These are phyloP conservation scores for Pelargonium cotyledonis DNA, from an alignment of 441 rosid genomes.

Conservation along the genomic window DNA sequence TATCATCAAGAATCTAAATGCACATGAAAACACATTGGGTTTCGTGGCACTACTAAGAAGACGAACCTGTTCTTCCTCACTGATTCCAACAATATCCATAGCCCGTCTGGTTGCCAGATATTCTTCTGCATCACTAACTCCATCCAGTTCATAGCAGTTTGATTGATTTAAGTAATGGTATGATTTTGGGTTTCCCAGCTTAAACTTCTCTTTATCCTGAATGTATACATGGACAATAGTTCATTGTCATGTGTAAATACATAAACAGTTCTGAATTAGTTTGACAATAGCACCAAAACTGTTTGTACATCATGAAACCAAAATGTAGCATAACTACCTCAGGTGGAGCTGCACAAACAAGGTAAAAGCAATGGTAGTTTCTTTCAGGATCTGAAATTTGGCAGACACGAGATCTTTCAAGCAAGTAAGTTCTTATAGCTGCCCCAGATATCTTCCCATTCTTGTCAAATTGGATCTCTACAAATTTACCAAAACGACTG, in stretches of 20 bases:
- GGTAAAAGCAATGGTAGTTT: slow-evolving; percentile 70
- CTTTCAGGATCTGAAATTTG: slow-evolving; percentile 68
- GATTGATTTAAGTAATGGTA: slow-evolving; percentile 93
- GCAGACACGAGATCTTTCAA: slow-evolving; percentile 72
- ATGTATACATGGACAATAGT: neutral
- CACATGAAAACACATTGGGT: slow-evolving; percentile 16
- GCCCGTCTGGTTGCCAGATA: slow-evolving; percentile 98
- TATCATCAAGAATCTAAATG: slow-evolving; percentile 20
- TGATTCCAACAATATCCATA: slow-evolving; percentile 97
- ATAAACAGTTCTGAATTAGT: slow-evolving; percentile 10
- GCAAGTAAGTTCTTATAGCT: slow-evolving; percentile 62
- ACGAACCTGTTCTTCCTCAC: slow-evolving; percentile 88
- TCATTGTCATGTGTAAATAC: slow-evolving; percentile 16
- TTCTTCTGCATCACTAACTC: slow-evolving; percentile 81
- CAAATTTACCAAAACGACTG: slow-evolving; percentile 77
- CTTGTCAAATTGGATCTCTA: slow-evolving; percentile 69
- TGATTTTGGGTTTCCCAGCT: slow-evolving; percentile 60
- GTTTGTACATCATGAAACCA: slow-evolving; percentile 11
- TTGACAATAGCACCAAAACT: slow-evolving; percentile 3
- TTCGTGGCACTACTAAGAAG: slow-evolving; percentile 16
- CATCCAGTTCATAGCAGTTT: slow-evolving; percentile 71
- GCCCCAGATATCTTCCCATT: slow-evolving; percentile 75
- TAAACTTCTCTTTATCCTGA: slow-evolving; percentile 61
- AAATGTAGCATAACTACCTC: slow-evolving; percentile 39
- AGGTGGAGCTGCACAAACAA: slow-evolving; percentile 67